A percentile compares a stretch with the other conserved stretches of the same genome.
phyloP scores from a whole-genome alignment of 805 yeast genomes.

The Cephaloascus fragrans region DNA sequence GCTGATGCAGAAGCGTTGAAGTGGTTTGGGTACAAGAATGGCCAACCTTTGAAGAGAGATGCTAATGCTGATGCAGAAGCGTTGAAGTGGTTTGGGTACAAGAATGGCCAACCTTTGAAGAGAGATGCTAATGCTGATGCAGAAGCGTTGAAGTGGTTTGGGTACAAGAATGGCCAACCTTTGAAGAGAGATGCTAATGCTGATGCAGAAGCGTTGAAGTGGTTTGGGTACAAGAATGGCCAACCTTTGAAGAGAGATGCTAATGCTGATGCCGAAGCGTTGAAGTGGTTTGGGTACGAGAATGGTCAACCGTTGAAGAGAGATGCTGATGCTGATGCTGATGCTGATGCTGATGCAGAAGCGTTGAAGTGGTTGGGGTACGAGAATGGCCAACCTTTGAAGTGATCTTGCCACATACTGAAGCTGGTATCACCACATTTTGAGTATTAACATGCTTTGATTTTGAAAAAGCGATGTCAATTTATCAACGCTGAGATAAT shows the following conservation, averaged over 20 bases:
- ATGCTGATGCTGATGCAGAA: background rate
- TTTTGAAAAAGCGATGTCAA: background rate
- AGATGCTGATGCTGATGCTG: background rate
- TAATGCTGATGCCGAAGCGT: background rate
- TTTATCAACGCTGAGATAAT: background rate
- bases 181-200: background rate
- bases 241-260: background rate
- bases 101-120: background rate
- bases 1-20: background rate
- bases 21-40: background rate
- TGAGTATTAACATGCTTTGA: background rate
- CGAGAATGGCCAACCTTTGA: background rate
- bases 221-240: background rate
- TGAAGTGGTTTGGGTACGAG: background rate
- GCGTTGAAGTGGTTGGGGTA: background rate
- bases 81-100: background rate
- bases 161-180: background rate
- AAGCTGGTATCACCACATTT: background rate
- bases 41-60: background rate
- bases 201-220: background rate
- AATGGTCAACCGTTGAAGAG: background rate
- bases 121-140: background rate
- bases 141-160: background rate
- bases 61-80: background rate
- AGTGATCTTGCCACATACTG: background rate